These are phyloP conservation scores for Raphanus raphanistrum DNA, from an alignment of 345 rosid species.

Conservation along the genomic window DNA sequence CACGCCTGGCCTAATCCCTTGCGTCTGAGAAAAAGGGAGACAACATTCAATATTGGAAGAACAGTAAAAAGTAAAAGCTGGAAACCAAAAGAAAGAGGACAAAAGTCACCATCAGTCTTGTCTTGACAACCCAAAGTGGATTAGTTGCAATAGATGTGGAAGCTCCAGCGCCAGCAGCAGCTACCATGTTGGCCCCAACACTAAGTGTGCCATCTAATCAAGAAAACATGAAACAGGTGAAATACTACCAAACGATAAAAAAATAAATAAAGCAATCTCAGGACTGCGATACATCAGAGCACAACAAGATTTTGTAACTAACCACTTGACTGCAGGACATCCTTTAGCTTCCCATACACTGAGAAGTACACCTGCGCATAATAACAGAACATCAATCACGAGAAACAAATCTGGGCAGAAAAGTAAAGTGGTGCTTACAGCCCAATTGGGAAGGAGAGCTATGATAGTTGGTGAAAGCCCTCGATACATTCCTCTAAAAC, in stretches of 20 bases:
- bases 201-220: slow-evolving; percentile 59
- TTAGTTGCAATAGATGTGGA: slow-evolving; percentile 83
- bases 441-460: slow-evolving; percentile 97
- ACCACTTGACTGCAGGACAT: slow-evolving; percentile 65
- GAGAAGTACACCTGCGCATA: slow-evolving; percentile 81
- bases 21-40: slow-evolving; percentile 44
- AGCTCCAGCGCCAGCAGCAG: slow-evolving; percentile 96
- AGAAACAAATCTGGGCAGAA: neutral
- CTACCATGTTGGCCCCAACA: slow-evolving; percentile 74
- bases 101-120: slow-evolving; percentile 81
- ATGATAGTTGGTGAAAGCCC: slow-evolving; percentile 94
- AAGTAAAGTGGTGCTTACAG: slow-evolving; percentile 54
- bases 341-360: slow-evolving; percentile 71
- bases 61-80: neutral
- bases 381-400: slow-evolving; percentile 27
- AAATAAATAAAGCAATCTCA: neutral
- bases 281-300: too few relatives aligned
- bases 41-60: neutral
- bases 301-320: too few relatives aligned
- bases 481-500: slow-evolving; percentile 79
- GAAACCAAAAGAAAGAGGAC: slow-evolving; percentile 8
- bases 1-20: slow-evolving; percentile 70
- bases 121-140: slow-evolving; percentile 99
- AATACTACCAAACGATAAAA: neutral
- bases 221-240: neutral